These are phyloP conservation scores for Clitocybe nebularis DNA, from an alignment of 1,284 basidiomycete genomes.

Conservation along the genomic window DNA sequence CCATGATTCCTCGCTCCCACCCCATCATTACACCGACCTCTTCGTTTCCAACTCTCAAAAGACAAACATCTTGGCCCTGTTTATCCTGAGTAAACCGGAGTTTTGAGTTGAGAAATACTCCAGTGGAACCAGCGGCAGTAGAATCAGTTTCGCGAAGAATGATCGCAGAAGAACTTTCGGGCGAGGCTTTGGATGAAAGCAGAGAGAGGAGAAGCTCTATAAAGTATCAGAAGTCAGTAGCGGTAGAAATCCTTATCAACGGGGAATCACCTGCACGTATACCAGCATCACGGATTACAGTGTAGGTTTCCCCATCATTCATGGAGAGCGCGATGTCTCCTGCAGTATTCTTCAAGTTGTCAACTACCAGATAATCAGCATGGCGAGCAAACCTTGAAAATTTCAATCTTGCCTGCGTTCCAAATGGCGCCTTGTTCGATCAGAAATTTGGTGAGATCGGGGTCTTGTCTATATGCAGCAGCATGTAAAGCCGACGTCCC, in stretches of 20 bases:
- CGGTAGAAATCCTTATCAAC: neutral
- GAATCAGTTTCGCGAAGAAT: conserved; percentile 55
- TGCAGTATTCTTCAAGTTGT: conserved; percentile 76
- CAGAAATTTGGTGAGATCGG: conserved; percentile 59
- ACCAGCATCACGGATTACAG: conserved; percentile 79
- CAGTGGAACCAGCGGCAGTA: conserved; percentile 72
- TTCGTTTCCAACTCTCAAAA: conserved; percentile 67
- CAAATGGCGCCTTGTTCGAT: conserved; percentile 86
- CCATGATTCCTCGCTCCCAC: conserved; percentile 86
- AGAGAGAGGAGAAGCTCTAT: conserved; percentile 65
- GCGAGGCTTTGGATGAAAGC: conserved; percentile 43
- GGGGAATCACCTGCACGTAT: conserved; percentile 67
- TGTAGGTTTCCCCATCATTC: conserved; percentile 75
- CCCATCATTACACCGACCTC: conserved; percentile 95
- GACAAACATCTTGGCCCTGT: conserved; percentile 78
- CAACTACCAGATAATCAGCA: conserved; percentile 44
- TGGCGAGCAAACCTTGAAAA: conserved; percentile 1
- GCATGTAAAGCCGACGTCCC: conserved; percentile 87
- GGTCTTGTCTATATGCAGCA: conserved; percentile 74
- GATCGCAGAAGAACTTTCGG: conserved; percentile 40
- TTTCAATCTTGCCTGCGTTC: conserved; percentile 68
- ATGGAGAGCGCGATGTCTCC: conserved; percentile 86
- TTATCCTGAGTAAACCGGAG: conserved; percentile 72
- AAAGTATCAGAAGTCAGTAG: conserved; percentile 3
- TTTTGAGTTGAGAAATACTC: conserved; percentile 70